Conservation (phyloP, 306 rosid species). For the Fagus sylvatica region DNA sequence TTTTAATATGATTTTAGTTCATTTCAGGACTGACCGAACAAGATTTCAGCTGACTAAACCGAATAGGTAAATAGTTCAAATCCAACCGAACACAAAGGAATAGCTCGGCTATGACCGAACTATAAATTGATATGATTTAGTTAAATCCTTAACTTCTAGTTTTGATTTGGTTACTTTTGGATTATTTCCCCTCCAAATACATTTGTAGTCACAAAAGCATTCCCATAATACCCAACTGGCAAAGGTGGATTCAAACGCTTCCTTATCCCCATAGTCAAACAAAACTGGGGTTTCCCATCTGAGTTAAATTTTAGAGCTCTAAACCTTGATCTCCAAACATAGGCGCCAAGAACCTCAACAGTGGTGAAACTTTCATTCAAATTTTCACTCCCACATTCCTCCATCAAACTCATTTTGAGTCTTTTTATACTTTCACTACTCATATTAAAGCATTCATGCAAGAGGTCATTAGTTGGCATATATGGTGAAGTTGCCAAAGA, state of each 20-base stretch:
- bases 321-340: slow-evolving; percentile 51
- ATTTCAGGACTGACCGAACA: too few species aligned
- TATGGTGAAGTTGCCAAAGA: slow-evolving; percentile 45
- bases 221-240: slow-evolving; percentile 60
- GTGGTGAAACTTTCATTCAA: slow-evolving; percentile 40
- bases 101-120: too few species aligned
- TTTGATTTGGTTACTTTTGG: too few species aligned
- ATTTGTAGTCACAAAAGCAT: slow-evolving; percentile 40
- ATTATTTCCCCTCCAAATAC: too few species aligned
- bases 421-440: slow-evolving; percentile 32
- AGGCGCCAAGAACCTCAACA: slow-evolving; percentile 51
- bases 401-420: slow-evolving; percentile 38
- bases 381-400: slow-evolving; percentile 7
- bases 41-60: too few species aligned
- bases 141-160: too few species aligned
- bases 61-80: too few species aligned
- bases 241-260: slow-evolving; percentile 45
- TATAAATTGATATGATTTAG: too few species aligned
- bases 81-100: too few species aligned
- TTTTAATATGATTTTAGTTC: too few species aligned
- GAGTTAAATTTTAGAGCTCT: slow-evolving; percentile 39
- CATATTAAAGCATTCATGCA: slow-evolving; percentile 33
- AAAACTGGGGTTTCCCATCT: slow-evolving; percentile 39
- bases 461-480: slow-evolving; percentile 37
- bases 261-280: slow-evolving; percentile 47